These are phyloP conservation scores for Aspergillus terreus DNA, from an alignment of 2,329 filamentous ascomycete species.

Conservation along the genomic window DNA sequence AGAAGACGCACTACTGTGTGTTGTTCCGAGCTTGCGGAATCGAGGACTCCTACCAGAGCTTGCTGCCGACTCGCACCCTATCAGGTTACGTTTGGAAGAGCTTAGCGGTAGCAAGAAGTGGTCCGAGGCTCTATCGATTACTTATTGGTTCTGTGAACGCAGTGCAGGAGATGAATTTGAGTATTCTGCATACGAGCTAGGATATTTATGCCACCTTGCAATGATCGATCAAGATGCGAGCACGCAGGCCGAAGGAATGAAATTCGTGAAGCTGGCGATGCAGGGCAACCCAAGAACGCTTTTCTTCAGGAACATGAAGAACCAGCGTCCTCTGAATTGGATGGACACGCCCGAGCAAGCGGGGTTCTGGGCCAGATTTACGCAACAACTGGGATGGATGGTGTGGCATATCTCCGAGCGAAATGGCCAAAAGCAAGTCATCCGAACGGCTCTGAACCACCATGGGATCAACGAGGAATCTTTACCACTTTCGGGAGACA, in stretches of 20 bases:
- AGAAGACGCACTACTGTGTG: constrained; percentile 31
- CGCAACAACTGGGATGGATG: constrained; percentile 23
- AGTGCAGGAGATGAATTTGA: constrained; percentile 22
- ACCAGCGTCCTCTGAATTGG: constrained; percentile 7
- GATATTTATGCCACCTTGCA: constrained; percentile 23
- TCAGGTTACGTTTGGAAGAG: constrained; percentile 10
- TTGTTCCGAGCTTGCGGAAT: constrained; percentile 23
- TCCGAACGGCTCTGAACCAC: constrained; percentile 4
- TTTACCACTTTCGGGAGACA: background rate
- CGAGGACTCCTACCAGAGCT: constrained; percentile 20
- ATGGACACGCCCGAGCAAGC: background rate
- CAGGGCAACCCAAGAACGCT: constrained; percentile 9
- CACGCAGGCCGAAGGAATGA: constrained; percentile 10
- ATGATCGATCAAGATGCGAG: constrained; percentile 11
- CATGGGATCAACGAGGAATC: constrained; percentile 1
- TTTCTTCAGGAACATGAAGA: constrained; percentile 6
- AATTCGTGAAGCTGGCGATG: constrained; percentile 4
- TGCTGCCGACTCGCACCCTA: constrained; percentile 11
- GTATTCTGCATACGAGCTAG: constrained; percentile 21
- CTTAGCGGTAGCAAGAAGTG: constrained; percentile 14
- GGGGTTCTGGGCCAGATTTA: constrained; percentile 17
- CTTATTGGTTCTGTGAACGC: constrained; percentile 25
- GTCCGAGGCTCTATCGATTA: constrained; percentile 16
- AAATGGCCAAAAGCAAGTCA: background rate
- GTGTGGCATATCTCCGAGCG: constrained; percentile 18